phyloP scores from a whole-genome alignment of 345 rosid genomes.

The Bruguiera sexangula region DNA sequence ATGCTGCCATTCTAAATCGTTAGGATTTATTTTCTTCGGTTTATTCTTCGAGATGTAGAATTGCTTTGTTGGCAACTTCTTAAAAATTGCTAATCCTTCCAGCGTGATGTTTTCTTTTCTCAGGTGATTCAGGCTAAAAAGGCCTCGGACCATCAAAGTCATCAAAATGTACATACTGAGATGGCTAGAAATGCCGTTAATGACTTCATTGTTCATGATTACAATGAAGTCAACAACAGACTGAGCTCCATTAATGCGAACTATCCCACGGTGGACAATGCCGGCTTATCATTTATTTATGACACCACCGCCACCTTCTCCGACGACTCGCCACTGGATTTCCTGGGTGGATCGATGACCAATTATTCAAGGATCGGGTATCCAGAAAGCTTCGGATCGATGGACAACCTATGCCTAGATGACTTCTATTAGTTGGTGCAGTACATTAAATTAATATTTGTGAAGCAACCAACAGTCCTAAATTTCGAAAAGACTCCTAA shows the following conservation, averaged over 20 bases:
- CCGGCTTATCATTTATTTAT: conserved; percentile 62
- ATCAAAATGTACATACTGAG: conserved; percentile 51
- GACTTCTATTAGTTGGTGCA: conserved; percentile 49
- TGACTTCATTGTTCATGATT: conserved; percentile 48
- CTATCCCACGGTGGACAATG: conserved; percentile 46
- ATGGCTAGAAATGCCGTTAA: conserved; percentile 42
- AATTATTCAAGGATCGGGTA: conserved; percentile 49
- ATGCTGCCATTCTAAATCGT: conserved; percentile 19
- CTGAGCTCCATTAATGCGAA: conserved; percentile 33
- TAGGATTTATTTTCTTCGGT: background rate
- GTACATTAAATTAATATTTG: conserved; percentile 1
- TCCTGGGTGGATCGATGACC: conserved; percentile 68
- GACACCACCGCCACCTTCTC: conserved; percentile 73
- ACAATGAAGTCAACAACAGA: conserved; percentile 32
- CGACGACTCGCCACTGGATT: conserved; percentile 77
- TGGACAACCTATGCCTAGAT: conserved; percentile 70
- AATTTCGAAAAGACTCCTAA: background rate
- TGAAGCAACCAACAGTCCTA: background rate
- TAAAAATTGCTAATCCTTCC: background rate
- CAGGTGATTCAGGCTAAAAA: conserved; percentile 91
- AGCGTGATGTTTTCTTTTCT: background rate
- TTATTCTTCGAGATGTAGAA: background rate
- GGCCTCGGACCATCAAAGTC: conserved; percentile 41
- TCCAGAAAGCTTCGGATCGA: conserved; percentile 66
- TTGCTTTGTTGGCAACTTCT: background rate